phyloP scores from a whole-genome alignment of 2,329 filamentous ascomycete species.

The Colletotrichum sp. region DNA sequence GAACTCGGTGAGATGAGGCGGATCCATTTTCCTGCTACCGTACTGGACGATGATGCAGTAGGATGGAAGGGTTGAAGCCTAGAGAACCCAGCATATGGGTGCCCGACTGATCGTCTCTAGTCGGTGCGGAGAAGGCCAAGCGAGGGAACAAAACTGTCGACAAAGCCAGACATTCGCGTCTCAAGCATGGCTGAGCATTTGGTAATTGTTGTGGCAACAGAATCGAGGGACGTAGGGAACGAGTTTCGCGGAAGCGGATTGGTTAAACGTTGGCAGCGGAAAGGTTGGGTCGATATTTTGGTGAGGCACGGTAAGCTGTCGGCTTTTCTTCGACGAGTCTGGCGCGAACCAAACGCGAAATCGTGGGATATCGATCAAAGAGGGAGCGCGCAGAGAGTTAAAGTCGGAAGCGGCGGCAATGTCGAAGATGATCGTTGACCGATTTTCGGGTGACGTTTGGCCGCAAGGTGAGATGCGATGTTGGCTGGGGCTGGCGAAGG shows the following conservation, averaged over 20 bases:
- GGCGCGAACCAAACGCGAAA: background rate
- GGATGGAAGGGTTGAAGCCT: constrained; percentile 13
- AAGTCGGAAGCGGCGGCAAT: background rate
- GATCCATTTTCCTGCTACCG: constrained; percentile 55
- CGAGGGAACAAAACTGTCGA: constrained; percentile 22
- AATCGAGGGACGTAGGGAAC: background rate
- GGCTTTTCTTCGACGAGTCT: background rate
- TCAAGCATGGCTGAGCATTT: constrained; percentile 39
- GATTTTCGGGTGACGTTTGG: constrained; percentile 32
- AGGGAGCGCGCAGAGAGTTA: background rate
- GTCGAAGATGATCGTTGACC: background rate
- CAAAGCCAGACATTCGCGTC: constrained; percentile 27
- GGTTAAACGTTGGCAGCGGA: background rate
- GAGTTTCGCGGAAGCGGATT: background rate
- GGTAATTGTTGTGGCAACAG: background rate
- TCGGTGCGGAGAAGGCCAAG: background rate
- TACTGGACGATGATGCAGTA: constrained; percentile 22
- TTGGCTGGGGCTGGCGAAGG: background rate
- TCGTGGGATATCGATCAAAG: background rate
- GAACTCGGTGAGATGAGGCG: constrained; percentile 69
- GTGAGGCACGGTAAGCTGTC: background rate
- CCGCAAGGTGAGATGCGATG: constrained; percentile 34
- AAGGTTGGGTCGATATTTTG: background rate
- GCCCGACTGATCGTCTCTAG: constrained; percentile 1
- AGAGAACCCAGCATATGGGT: constrained; percentile 7